Evolutionary conservation across 2,329 filamentous ascomycete species (phyloP), one percentile per base, ranked within the genome.

Genomic region (Fusarium cyanostomum): DNA sequence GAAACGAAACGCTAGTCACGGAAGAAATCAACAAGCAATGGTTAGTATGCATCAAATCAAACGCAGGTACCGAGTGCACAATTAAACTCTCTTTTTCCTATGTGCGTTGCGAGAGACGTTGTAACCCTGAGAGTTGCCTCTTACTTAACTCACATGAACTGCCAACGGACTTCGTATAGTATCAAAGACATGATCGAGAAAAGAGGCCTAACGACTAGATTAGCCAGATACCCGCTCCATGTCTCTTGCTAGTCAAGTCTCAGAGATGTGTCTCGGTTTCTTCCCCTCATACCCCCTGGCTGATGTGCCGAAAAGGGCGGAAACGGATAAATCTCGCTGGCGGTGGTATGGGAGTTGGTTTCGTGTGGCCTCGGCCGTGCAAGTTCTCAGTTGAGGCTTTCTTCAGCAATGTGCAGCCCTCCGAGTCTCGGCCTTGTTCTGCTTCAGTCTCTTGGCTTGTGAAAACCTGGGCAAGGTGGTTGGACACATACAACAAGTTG

Each of bases 1-100:
- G 62, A 66, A 66, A 66, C 62, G 62, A 66, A 66, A 66, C 62
- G 62, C 62, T 66, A 65, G 61, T 52, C 56, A 62, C 51, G 46
- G 27, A 65, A 64, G 46, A 64, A 50, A 38, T 58, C 35, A 30
- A 43, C 62, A 66, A 59, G 62, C 62, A 58, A 65, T 49, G 31
- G 49, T 34, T 39, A 48, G 50, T 43, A 56, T 62, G 56, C 61
- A 55, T 39, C 43, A 35, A n/a, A 43, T 45, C 56, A 57, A 26
- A 61, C 42, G 46, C 61, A 65, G 56, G 56, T 54, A 53, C 56
- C n/a, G n/a, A n/a, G n/a, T n/a, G n/a, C n/a, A 15, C 46, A 30
- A 37, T n/a, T 27, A 45, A 48, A 37, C 33, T 48, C 34, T 37
- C 44, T 45, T 18, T 33, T 27, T 28, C n/a, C 21, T 11, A 18